These are phyloP conservation scores for Cercospora zeae-maydis DNA, from an alignment of 2,329 filamentous ascomycete species.

Conservation along the genomic window DNA sequence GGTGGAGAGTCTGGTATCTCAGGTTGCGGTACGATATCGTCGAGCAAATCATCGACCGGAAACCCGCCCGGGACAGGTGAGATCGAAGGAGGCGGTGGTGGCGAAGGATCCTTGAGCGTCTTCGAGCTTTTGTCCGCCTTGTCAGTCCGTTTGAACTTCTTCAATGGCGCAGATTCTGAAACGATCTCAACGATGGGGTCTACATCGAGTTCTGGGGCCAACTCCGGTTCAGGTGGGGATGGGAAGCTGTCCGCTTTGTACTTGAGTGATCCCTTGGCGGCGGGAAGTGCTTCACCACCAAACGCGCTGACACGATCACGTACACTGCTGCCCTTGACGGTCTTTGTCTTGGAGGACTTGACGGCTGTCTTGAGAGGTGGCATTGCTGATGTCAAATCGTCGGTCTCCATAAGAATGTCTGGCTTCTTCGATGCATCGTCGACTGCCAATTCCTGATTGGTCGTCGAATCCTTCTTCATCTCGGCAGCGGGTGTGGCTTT, in stretches of 20 bases:
- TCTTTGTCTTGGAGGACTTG: conserved; percentile 42
- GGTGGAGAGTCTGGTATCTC: conserved; percentile 23
- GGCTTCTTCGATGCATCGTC: conserved; percentile 41
- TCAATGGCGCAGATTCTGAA: conserved; percentile 33
- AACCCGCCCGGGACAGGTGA: conserved; percentile 47
- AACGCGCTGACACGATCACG: conserved; percentile 53
- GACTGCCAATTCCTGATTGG: conserved; percentile 43
- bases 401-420: conserved; percentile 43
- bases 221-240: conserved; percentile 35
- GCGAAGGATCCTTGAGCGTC: conserved; percentile 22
- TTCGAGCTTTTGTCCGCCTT: conserved; percentile 25
- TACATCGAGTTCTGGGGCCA: conserved; percentile 17
- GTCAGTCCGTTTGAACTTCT: conserved; percentile 27
- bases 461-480: conserved; percentile 37
- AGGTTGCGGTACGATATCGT: conserved; percentile 24
- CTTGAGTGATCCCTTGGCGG: conserved; percentile 37
- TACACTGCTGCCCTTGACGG: conserved; percentile 45
- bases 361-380: conserved; percentile 44
- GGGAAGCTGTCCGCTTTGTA: conserved; percentile 22
- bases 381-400: conserved; percentile 37
- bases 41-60: conserved; percentile 43
- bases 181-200: conserved; percentile 26
- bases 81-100: conserved; percentile 23
- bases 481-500: conserved; percentile 36
- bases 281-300: conserved; percentile 38